Percentiles rank a stretch among this genome's conserved stretches.
These are phyloP conservation scores for Sequoiadendron giganteum DNA, from an alignment of 75 land plant species.

Conservation along the genomic window DNA sequence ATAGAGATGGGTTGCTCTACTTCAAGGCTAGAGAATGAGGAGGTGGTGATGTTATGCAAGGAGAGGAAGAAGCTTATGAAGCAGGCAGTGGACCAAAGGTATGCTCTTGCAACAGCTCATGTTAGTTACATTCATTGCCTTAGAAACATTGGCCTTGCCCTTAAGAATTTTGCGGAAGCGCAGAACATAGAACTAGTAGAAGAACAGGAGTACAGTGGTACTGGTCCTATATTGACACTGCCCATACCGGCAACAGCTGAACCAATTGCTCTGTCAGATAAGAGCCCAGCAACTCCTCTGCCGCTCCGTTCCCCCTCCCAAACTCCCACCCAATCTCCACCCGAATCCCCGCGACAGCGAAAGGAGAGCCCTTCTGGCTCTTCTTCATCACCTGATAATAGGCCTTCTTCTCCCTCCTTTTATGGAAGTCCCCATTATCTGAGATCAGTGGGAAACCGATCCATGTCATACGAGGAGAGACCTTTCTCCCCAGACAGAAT, in stretches of 20 bases:
- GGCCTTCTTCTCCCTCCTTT: background rate
- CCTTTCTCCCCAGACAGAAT: conserved; percentile 33
- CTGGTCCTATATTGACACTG: background rate
- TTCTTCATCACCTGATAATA: background rate
- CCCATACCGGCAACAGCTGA: background rate
- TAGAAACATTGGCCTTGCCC: conserved; percentile 69
- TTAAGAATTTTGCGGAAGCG: conserved; percentile 60
- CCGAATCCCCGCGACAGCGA: conserved; percentile 8
- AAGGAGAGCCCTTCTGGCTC: conserved; percentile 1
- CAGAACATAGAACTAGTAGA: conserved; percentile 15
- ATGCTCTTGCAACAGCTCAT: conserved; percentile 70
- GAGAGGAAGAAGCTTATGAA: conserved; percentile 80
- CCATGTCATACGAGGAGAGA: conserved; percentile 28
- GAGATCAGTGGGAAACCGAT: conserved; percentile 45
- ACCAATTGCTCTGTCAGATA: conserved; percentile 3
- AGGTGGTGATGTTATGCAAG: conserved; percentile 83
- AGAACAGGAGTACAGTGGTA: background rate
- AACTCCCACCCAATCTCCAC: conserved; percentile 3
- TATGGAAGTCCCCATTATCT: conserved; percentile 24
- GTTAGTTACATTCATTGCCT: conserved; percentile 73
- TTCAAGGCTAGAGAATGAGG: conserved; percentile 93
- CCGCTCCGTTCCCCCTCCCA: conserved; percentile 37
- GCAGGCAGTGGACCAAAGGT: conserved; percentile 71
- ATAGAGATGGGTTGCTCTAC: conserved; percentile 84
- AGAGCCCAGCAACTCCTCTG: conserved; percentile 35